phyloP scores from a whole-genome alignment of 495 filamentous ascomycete genomes.

The Neurospora sp. region DNA sequence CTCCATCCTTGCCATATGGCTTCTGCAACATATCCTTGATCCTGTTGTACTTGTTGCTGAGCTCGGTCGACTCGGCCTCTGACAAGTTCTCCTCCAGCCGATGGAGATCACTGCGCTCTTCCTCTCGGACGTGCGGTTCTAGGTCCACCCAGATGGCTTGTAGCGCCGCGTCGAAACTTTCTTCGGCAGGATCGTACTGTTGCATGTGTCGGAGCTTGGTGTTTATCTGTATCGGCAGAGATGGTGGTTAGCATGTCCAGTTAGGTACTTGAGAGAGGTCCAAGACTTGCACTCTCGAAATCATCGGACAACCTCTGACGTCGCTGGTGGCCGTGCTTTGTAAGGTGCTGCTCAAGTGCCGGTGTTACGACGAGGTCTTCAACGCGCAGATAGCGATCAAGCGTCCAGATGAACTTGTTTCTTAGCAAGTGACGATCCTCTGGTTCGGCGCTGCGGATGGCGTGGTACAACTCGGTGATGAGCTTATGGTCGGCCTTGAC shows the following conservation, averaged over 20 bases:
- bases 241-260: neutral
- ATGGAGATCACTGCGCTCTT: constrained; percentile 12
- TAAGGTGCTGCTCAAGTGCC: constrained; percentile 14
- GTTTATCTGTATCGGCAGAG: constrained; percentile 10
- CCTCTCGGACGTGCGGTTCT: constrained; percentile 22
- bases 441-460: constrained; percentile 7
- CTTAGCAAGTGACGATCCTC: constrained; percentile 4
- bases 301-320: constrained; percentile 15
- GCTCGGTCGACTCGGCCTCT: constrained; percentile 11
- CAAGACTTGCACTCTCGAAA: constrained; percentile 16
- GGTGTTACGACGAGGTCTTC: constrained; percentile 22
- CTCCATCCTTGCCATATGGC: constrained; percentile 18
- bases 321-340: constrained; percentile 8
- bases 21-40: constrained; percentile 20
- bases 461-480: constrained; percentile 10
- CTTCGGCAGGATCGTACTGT: constrained; percentile 7
- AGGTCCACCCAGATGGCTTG: constrained; percentile 22
- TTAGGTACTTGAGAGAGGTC: neutral
- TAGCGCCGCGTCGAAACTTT: constrained; percentile 16
- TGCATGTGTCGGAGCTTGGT: constrained; percentile 19
- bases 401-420: constrained; percentile 18
- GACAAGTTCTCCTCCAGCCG: constrained; percentile 16
- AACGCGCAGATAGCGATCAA: constrained; percentile 18
- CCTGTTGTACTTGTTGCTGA: constrained; percentile 17
- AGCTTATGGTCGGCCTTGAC: constrained; percentile 16